Conservation (phyloP, 768 basidiomycete genomes). For the Suillus spraguei region DNA sequence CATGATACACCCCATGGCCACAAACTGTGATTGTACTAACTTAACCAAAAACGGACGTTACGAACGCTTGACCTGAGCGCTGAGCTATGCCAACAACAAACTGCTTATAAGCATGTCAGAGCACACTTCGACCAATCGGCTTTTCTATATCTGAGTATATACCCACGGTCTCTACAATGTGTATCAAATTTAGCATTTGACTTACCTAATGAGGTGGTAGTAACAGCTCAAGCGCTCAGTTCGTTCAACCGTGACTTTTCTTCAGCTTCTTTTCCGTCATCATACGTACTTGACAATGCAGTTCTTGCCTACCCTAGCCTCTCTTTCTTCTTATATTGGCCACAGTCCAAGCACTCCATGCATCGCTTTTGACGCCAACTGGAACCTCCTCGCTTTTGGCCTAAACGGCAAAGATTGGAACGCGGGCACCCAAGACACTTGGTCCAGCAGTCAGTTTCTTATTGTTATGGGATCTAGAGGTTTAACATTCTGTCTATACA, state of each 20-base stretch:
- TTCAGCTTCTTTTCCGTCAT: conserved; percentile 8
- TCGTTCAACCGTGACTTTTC: neutral
- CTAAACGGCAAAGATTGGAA: conserved; percentile 84
- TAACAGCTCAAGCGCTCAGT: too few relatives aligned
- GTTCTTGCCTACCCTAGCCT: conserved; percentile 47
- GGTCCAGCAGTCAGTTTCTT: conserved; percentile 52
- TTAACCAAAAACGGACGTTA: too few relatives aligned
- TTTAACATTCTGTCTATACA: conserved; percentile 16
- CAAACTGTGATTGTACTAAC: too few relatives aligned
- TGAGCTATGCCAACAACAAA: too few relatives aligned
- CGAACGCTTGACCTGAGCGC: too few relatives aligned
- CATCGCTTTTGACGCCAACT: conserved; percentile 75
- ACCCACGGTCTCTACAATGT: too few relatives aligned
- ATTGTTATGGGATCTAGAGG: neutral
- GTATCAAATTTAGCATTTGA: neutral
- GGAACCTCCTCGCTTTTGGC: conserved; percentile 88
- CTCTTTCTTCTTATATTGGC: conserved; percentile 49
- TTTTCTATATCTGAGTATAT: too few relatives aligned
- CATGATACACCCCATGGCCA: too few relatives aligned
- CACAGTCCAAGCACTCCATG: conserved; percentile 53
- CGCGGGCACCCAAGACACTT: conserved; percentile 70
- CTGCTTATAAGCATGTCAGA: too few relatives aligned
- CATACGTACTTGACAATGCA: conserved; percentile 24
- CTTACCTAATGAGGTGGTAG: neutral
- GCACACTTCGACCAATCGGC: too few relatives aligned